phyloP scores from a whole-genome alignment of 805 yeast genomes.

The Priceomyces carsonii region DNA sequence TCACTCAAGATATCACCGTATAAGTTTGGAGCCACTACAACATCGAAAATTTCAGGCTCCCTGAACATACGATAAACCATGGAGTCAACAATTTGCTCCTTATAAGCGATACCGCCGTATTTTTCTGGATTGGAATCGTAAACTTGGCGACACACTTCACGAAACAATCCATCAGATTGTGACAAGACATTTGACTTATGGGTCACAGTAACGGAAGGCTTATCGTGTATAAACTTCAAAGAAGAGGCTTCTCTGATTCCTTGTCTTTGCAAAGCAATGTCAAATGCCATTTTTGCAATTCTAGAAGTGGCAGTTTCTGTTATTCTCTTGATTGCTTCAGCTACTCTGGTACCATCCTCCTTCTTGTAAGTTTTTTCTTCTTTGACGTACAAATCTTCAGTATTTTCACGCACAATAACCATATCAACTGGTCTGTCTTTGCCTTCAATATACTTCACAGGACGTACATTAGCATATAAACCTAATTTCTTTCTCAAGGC shows the following conservation, averaged over 20 bases:
- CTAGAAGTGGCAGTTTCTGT: conserved; percentile 81
- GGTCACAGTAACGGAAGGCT: conserved; percentile 82
- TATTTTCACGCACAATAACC: conserved; percentile 98
- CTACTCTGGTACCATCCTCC: conserved; percentile 83
- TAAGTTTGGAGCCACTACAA: conserved; percentile 96
- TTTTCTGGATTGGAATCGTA: conserved; percentile 57
- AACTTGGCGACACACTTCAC: conserved; percentile 74
- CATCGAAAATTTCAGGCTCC: conserved; percentile 96
- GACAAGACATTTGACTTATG: conserved; percentile 96
- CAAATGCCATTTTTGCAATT: conserved; percentile 89
- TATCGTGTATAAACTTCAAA: conserved; percentile 31
- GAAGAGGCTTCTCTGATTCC: conserved; percentile 61
- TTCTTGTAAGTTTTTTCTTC: conserved; percentile 78
- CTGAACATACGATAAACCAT: conserved; percentile 99
- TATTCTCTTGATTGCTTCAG: conserved; percentile 97
- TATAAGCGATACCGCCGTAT: conserved; percentile 64
- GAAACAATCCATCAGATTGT: conserved; percentile 91
- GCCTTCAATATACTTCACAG: conserved; percentile 90
- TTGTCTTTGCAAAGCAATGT: conserved; percentile 91
- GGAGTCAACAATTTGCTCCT: conserved; percentile 97
- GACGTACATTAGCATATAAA: conserved; percentile 94
- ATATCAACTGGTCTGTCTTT: conserved; percentile 89
- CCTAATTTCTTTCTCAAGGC: conserved; percentile 97
- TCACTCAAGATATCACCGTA: conserved; percentile 97
- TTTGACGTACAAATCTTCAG: conserved; percentile 95